A percentile compares a stretch with the other conserved stretches of the same genome.
Conservation (phyloP, 495 filamentous ascomycete species). For the Diplogelasinospora grovesii region DNA sequence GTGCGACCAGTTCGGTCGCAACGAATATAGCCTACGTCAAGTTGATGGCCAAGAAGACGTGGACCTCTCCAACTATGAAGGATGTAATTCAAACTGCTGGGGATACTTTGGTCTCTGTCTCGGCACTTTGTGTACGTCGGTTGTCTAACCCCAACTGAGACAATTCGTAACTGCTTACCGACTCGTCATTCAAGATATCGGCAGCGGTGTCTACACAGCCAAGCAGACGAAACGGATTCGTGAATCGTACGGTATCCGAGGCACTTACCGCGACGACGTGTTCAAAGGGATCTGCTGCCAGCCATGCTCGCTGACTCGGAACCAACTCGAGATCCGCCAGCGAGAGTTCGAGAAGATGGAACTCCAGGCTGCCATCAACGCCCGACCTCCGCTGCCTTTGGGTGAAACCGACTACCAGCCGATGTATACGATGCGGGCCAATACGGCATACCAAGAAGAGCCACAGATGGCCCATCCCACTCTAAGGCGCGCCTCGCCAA, state of each 20-base stretch:
- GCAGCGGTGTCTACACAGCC: conserved; percentile 21
- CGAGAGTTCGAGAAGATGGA: conserved; percentile 10
- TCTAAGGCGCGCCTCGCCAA: not conserved
- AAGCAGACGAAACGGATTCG: conserved; percentile 16
- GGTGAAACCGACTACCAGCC: conserved; percentile 16
- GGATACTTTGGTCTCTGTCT: conserved; percentile 13
- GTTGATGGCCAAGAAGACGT: conserved; percentile 11
- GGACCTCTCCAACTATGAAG: conserved; percentile 14
- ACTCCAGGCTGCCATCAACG: conserved; percentile 2
- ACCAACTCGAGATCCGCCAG: conserved; percentile 18
- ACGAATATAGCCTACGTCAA: conserved; percentile 12
- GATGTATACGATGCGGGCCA: conserved; percentile 11
- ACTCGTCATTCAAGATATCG: conserved; percentile 11
- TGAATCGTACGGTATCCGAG: conserved; percentile 18
- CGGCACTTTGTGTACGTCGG: conserved; percentile 11
- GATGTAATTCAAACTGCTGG: conserved; percentile 17
- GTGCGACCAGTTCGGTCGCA: conserved; percentile 20
- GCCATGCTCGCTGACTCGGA: conserved; percentile 22
- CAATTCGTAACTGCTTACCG: no score
- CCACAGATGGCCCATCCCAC: conserved; percentile 12
- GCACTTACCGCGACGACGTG: conserved; percentile 14
- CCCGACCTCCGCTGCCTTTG: conserved; percentile 10
- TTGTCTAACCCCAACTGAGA: no score
- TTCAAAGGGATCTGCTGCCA: conserved; percentile 21
- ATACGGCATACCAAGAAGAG: conserved; percentile 12